Evolutionary conservation across 2,329 filamentous ascomycete species (phyloP), one percentile per base, ranked within the genome.

Genomic region (Alternaria ventricosa): DNA sequence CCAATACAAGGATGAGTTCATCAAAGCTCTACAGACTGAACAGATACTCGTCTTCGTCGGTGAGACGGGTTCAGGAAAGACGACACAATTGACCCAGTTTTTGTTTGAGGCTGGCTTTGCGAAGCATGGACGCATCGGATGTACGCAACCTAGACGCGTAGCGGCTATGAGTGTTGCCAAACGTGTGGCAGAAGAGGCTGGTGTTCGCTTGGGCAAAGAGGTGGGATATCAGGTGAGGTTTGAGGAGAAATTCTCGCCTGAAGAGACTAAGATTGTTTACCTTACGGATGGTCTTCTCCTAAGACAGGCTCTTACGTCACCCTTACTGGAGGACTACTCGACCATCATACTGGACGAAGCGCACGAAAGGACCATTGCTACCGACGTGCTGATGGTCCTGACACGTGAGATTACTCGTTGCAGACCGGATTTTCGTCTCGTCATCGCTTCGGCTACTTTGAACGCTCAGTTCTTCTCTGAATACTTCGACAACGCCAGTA

Each of bases 261-360:
- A n/a, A n/a, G n/a, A n/a, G 72, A 98, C 96, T 0, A 85, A 95
- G 8, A 82, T 99, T 58, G 96, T 97, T 80, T 98, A 97, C 81
- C 95, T 97, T 92, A 99, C 96, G 0, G 96, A 99, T 75, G 96
- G 96, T 77, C 97, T 98, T 91, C 84, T 98, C 43, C 84, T 98
- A 28, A 87, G 94, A n/a, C n/a, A n/a, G n/a, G n/a, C n/a, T 92
- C 97, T 68, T 88, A 97, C 82, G 95, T 93, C 0, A 93, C 97
- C 73, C 94, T 90, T 95, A 69, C 83, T 98, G 6, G 87, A 89
- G 1, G 89, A 89, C 15, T 98, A 98, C 72, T 92, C 92, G 6
- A 92, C 90, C 12, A 82, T 99, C 66, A 97, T 99, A 90, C 94
- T 99, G 61, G 96, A 99, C 77, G 96, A 99, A 79, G 96, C 96